Percentiles rank a stretch among this genome's conserved stretches.
These are phyloP conservation scores for Hysterangium stoloniferum DNA, from an alignment of 768 basidiomycete genomes.

Conservation along the genomic window DNA sequence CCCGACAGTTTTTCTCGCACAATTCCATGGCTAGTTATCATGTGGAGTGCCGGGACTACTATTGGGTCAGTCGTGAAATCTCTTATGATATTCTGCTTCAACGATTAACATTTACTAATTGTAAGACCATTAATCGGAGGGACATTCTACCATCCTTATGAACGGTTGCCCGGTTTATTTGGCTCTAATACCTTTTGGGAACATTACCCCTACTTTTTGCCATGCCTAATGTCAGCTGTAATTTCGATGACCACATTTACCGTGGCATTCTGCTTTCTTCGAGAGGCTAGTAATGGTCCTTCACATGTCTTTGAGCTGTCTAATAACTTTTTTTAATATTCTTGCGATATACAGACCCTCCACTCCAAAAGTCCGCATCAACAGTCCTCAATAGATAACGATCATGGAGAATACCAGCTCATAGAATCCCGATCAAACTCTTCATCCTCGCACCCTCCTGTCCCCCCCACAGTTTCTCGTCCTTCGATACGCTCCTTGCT, in stretches of 20 bases:
- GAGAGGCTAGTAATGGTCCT: constrained; percentile 47
- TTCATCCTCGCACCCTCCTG: background rate
- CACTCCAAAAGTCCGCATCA: background rate
- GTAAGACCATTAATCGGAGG: constrained; percentile 64
- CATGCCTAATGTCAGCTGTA: constrained; percentile 43
- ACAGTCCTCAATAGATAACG: background rate
- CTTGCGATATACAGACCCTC: background rate
- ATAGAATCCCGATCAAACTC: background rate
- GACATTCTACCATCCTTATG: constrained; percentile 52
- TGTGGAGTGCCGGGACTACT: constrained; percentile 5
- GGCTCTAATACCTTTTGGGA: constrained; percentile 50
- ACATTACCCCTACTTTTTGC: constrained; percentile 66
- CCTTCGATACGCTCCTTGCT: constrained; percentile 22
- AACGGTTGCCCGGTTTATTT: constrained; percentile 58
- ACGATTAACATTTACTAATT: background rate
- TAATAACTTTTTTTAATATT: no score
- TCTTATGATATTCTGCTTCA: background rate
- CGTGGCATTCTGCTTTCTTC: constrained; percentile 44
- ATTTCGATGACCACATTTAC: constrained; percentile 31
- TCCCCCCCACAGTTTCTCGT: background rate
- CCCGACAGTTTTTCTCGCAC: constrained; percentile 2
- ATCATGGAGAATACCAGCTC: constrained; percentile 4
- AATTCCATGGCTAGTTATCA: constrained; percentile 5
- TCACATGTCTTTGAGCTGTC: no score
- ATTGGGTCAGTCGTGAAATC: background rate